Evolutionary conservation across 495 filamentous ascomycete species (phyloP).

Genomic region (Haplographium delicatum): DNA sequence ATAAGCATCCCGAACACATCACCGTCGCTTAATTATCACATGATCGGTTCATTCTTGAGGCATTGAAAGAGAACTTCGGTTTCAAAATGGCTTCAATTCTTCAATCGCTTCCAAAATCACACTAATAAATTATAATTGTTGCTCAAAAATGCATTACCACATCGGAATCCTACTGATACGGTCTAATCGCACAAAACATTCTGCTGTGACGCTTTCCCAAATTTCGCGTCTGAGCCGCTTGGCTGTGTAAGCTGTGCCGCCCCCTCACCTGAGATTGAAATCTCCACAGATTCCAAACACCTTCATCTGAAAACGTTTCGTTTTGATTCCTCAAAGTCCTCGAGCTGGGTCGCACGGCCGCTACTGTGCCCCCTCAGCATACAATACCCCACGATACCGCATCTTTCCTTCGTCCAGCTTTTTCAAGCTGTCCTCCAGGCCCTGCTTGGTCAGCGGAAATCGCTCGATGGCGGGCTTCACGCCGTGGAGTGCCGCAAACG

Average conservation of each 20-base stretch:
- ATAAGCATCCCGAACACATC: no score
- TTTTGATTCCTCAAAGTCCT: no score
- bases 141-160: no score
- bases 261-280: background rate
- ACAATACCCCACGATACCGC: slow-evolving; percentile 49
- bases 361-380: slow-evolving; percentile 18
- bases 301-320: background rate
- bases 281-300: background rate
- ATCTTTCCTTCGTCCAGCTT: slow-evolving; percentile 48
- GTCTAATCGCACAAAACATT: background rate
- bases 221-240: background rate
- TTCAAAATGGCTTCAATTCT: no score
- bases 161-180: no score
- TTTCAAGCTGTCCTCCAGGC: slow-evolving; percentile 49
- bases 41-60: no score
- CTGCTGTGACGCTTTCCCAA: background rate
- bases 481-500: slow-evolving; percentile 32
- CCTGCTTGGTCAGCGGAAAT: slow-evolving; percentile 43
- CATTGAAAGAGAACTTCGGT: no score
- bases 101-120: no score
- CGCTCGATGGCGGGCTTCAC: slow-evolving; percentile 28
- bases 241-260: background rate
- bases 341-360: no score
- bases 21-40: no score
- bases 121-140: no score